Evolutionary conservation across 176 grass and related monocot species (phyloP).

Genomic region (Poa pratensis): DNA sequence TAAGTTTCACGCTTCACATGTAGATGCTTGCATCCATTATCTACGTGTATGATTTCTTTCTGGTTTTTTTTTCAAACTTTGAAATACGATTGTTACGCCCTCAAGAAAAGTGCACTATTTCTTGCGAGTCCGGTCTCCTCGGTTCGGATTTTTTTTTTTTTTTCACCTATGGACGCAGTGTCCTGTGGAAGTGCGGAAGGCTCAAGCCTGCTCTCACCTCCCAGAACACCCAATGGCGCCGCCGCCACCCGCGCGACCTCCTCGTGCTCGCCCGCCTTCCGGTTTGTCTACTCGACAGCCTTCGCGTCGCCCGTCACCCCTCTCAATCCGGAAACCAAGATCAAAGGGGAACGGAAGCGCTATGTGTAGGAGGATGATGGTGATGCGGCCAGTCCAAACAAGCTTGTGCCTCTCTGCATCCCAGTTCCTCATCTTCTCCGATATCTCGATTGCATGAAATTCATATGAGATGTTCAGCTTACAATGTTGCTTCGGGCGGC

Average conservation of each 20-base stretch:
- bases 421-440: background rate
- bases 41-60: too few species aligned
- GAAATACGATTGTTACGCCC: too few species aligned
- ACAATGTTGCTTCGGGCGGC: background rate
- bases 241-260: background rate
- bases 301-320: background rate
- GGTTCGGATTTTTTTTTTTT: too few species aligned
- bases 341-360: background rate
- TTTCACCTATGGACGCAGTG: too few species aligned
- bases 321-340: background rate
- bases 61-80: too few species aligned
- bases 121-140: too few species aligned
- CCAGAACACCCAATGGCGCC: background rate
- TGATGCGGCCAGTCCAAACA: background rate
- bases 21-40: too few species aligned
- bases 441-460: background rate
- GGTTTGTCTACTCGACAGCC: background rate
- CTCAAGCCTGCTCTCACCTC: background rate
- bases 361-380: background rate
- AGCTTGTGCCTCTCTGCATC: constrained; percentile 25
- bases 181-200: background rate
- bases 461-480: background rate
- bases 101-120: too few species aligned
- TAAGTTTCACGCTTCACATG: too few species aligned
- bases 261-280: background rate